Conservation (phyloP, 805 yeast genomes). For the Myxozyma melibiosi region DNA sequence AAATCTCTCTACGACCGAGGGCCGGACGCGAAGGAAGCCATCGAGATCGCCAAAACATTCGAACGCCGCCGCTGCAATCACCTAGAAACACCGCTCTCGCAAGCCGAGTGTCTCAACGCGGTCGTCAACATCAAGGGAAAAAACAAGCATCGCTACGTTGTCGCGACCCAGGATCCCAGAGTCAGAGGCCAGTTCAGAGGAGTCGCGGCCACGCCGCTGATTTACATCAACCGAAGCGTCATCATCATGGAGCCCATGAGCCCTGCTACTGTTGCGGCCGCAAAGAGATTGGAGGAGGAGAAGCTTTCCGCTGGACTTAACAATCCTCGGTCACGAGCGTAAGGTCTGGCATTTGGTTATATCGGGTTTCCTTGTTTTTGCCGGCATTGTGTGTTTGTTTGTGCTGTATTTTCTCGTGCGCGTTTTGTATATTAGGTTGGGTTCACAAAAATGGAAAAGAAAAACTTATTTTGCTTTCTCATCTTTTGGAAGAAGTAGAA, state of each 20-base stretch:
- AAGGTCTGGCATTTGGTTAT: not conserved
- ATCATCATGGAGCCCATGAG: slow-evolving; percentile 96
- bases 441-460: no score
- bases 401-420: no score
- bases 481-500: no score
- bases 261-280: slow-evolving; percentile 59
- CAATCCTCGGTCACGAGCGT: slow-evolving; percentile 45
- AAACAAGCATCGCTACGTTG: slow-evolving; percentile 88
- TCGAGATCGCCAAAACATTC: slow-evolving; percentile 74
- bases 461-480: no score
- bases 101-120: slow-evolving; percentile 73
- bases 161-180: slow-evolving; percentile 78
- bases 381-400: not conserved
- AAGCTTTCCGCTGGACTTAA: slow-evolving; percentile 83
- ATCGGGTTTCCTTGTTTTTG: not conserved
- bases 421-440: slow-evolving; percentile 11
- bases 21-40: slow-evolving; percentile 64
- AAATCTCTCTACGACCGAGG: slow-evolving; percentile 64
- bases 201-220: slow-evolving; percentile 86
- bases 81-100: slow-evolving; percentile 57
- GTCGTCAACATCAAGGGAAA: slow-evolving; percentile 69
- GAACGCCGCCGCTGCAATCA: slow-evolving; percentile 96
- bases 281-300: slow-evolving; percentile 56
- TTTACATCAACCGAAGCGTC: slow-evolving; percentile 86
- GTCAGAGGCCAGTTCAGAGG: slow-evolving; percentile 69